Conservation (phyloP, 169 alveolate genomes). For the Plasmodium inui region DNA sequence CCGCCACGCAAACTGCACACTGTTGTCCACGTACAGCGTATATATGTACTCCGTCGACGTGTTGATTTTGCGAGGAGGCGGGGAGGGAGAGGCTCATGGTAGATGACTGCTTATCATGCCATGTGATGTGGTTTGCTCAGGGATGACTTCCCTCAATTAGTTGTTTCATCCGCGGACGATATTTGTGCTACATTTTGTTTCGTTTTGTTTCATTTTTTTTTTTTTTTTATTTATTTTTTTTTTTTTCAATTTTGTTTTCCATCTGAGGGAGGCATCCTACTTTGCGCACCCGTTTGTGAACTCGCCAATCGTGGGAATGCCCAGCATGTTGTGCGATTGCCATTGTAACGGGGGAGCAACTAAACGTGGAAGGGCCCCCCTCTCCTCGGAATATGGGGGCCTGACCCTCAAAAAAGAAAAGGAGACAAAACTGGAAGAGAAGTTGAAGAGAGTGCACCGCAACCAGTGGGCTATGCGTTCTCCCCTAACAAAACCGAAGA, state of each 20-base stretch:
- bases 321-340: neutral
- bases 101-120: neutral
- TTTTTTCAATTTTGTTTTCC: neutral
- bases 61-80: neutral
- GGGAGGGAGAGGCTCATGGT: neutral
- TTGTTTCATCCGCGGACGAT: neutral
- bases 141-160: neutral
- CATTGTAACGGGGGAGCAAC: neutral
- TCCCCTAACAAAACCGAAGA: neutral
- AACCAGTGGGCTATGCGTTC: neutral
- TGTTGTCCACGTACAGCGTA: constrained; percentile 9
- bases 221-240: no score
- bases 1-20: neutral
- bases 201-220: no score
- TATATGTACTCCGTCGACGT: constrained; percentile 52
- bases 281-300: neutral
- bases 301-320: neutral
- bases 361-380: neutral
- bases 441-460: neutral
- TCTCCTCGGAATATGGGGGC: neutral
- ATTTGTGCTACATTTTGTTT: neutral
- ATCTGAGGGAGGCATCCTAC: neutral
- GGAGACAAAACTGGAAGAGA: neutral
- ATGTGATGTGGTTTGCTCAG: neutral
- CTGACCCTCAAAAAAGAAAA: neutral